These are phyloP conservation scores for Mycena filopes DNA, from an alignment of 768 basidiomycete species.

Conservation along the genomic window DNA sequence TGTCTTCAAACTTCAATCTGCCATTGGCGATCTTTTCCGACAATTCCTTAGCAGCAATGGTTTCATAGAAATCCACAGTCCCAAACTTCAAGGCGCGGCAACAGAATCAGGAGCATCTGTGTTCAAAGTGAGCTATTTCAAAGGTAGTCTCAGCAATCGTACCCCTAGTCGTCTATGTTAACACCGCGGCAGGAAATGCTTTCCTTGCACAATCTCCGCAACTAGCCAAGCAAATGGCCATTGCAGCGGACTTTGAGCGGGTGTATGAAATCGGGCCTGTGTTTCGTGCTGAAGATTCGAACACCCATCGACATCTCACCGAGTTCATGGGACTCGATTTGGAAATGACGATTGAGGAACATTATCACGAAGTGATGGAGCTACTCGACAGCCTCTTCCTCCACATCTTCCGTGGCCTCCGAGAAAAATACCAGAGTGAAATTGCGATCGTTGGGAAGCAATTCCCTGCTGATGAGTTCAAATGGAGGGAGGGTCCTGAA, in stretches of 20 bases:
- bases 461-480: slow-evolving; percentile 96
- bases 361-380: slow-evolving; percentile 98
- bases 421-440: slow-evolving; percentile 81
- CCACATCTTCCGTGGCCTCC: slow-evolving; percentile 86
- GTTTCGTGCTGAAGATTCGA: slow-evolving; percentile 97
- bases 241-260: slow-evolving; percentile 97
- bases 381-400: slow-evolving; percentile 89
- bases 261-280: slow-evolving; percentile 98
- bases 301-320: slow-evolving; percentile 97
- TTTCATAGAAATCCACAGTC: slow-evolving; percentile 96
- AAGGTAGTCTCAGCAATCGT: slow-evolving; percentile 61
- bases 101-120: slow-evolving; percentile 98
- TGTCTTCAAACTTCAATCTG: slow-evolving; percentile 91
- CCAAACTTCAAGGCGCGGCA: slow-evolving; percentile 96
- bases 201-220: slow-evolving; percentile 98
- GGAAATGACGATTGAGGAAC: slow-evolving; percentile 98
- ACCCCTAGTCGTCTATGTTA: slow-evolving; percentile 2
- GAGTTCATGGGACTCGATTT: slow-evolving; percentile 99
- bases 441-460: slow-evolving; percentile 85
- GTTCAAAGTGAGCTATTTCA: slow-evolving; percentile 98
- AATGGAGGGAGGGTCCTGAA: slow-evolving; percentile 91
- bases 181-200: slow-evolving; percentile 71
- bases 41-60: slow-evolving; percentile 76
- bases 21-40: slow-evolving; percentile 90
- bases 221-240: slow-evolving; percentile 98